Base-by-base conservation (phyloP, 306 rosid genomes). In the Ziziphus jujuba region DNA sequence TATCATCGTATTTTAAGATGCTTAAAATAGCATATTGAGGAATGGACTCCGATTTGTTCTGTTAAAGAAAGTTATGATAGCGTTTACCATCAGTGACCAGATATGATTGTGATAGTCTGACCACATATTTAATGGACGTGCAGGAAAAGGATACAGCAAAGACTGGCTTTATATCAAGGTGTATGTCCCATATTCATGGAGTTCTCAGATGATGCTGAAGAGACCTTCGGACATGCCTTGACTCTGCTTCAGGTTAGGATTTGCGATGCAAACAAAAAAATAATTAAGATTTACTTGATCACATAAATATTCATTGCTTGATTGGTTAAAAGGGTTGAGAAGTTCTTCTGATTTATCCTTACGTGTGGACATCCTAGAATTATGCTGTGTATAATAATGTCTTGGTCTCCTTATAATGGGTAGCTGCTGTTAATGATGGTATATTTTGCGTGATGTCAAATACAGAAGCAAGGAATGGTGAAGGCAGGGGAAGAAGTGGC, bases 401-500 rank as follows among this genome's bases (percentile, higher is more conserved):
- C 19, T 61, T 9, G 34, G 5, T 65, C 58, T 64, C 16, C 17
- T 25, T 17, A 8, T 16, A 16, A 16, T 64, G 16, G 53, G 60
- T 47, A 6, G 20, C 45, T 8, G 31, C 34, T 59, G 19, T 33
- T 24, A 53, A 17, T n/a, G 40, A 20, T 75, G 38, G 59, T 62
- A n/a, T 24, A 50, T 61, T 54, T 50, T 31, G 2, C 2, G 53
- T 0, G 73, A 54, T 73, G 65, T 51, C 15, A 22, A 61, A 5
- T 73, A 75, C 90, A 90, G 99, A 78, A 81, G 24, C 97, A 90
- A 80, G 99, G 99, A 66, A 82, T 93, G 97, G 92, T 93, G 67
- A 93, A 83, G 87, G 84, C 77, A 52, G 99, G 99, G 71, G 99
- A 93, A 80, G 99, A 93, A 77, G 92, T 93, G 17, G 99, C 99